Conservation (phyloP, 768 basidiomycete genomes). For the Dentipellis fragilis region DNA sequence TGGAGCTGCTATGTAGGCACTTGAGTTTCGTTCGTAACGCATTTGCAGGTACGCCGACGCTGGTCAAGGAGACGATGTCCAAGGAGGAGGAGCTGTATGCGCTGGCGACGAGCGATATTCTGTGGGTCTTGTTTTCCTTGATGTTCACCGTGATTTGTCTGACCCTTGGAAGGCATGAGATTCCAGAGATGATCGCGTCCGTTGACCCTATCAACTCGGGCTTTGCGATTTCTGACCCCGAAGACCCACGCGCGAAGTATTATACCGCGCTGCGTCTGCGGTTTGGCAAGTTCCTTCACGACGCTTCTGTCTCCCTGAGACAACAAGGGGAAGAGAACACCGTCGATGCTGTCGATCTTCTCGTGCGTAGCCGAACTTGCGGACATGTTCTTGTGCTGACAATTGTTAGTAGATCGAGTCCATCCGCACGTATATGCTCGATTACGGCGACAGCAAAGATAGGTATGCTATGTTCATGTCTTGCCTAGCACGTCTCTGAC, state of each 20-base stretch:
- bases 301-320: slow-evolving; percentile 55
- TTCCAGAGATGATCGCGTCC: slow-evolving; percentile 68
- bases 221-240: slow-evolving; percentile 57
- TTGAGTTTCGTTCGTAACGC: slow-evolving; percentile 66
- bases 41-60: slow-evolving; percentile 63
- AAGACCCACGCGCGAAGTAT: slow-evolving; percentile 39
- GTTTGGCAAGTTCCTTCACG: slow-evolving; percentile 62
- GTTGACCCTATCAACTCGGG: slow-evolving; percentile 52
- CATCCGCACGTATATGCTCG: slow-evolving; percentile 61
- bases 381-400: neutral
- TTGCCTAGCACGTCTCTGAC: neutral
- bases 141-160: neutral
- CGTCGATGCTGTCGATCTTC: slow-evolving; percentile 68
- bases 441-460: slow-evolving; percentile 67
- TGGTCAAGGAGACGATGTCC: slow-evolving; percentile 44
- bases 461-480: slow-evolving; percentile 24
- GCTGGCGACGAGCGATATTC: slow-evolving; percentile 49
- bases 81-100: slow-evolving; percentile 35
- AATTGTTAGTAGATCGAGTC: slow-evolving; percentile 40
- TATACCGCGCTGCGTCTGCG: slow-evolving; percentile 45
- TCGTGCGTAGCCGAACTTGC: slow-evolving; percentile 28
- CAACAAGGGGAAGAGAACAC: slow-evolving; percentile 74
- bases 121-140: slow-evolving; percentile 34
- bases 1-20: slow-evolving; percentile 30
- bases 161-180: slow-evolving; percentile 42